Percentiles rank a stretch among this genome's conserved stretches.
phyloP scores from a whole-genome alignment of 352 stramenopile genomes.

The Poterioochromonas sp. region DNA sequence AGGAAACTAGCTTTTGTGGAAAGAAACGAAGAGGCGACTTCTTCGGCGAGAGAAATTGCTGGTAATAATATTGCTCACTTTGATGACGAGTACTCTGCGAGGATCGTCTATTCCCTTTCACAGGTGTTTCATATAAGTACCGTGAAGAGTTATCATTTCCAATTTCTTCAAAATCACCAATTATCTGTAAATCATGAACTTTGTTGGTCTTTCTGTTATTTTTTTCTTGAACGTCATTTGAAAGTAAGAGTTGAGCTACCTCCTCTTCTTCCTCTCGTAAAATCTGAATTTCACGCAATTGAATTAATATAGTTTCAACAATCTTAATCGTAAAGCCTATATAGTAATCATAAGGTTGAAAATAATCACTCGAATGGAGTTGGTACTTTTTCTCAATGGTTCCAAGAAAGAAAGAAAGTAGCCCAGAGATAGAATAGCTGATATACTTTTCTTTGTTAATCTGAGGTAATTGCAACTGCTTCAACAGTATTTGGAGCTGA shows the following conservation, averaged over 20 bases:
- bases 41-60: background rate
- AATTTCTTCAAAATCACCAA: background rate
- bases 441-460: no score
- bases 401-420: no score
- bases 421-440: no score
- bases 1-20: background rate
- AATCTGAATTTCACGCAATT: no score
- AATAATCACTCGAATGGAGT: no score
- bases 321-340: no score
- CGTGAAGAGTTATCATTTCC: background rate
- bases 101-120: background rate
- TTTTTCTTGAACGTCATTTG: background rate
- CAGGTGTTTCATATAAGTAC: background rate
- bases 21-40: background rate
- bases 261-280: background rate
- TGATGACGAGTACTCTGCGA: background rate
- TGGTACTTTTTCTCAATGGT: no score
- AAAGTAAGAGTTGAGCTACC: background rate
- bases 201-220: background rate
- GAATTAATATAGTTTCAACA: no score
- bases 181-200: background rate
- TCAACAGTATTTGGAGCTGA: no score
- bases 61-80: background rate
- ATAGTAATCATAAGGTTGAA: no score
- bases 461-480: no score